Evolutionary conservation across 495 filamentous ascomycete genomes (phyloP), one percentile per base, ranked within the genome.

Genomic region (Aspergillus nanangensis): DNA sequence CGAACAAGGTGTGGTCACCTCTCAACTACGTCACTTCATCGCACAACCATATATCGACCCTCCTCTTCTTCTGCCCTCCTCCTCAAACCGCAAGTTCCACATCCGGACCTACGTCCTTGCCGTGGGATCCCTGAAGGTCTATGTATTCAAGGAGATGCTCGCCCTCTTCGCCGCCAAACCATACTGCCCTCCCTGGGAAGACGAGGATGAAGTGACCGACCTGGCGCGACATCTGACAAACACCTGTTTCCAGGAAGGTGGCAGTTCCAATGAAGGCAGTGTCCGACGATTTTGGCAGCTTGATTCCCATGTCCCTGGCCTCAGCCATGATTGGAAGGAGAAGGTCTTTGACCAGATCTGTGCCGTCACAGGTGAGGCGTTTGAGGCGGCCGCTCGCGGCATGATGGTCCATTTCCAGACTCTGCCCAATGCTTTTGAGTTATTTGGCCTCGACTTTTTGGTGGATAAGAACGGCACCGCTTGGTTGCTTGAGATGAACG

Each of bases 41-140:
- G 88, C 84, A 3, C 93, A 98, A 64, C 85, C 88, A n/a, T 98
- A 98, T 64, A 91, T 96, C 60, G 79, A 94, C 62, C 87, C 84
- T 3, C 91, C 92, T 2, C 80, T 98, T 3, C 75, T 96, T 2
- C 72, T 96, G 3, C 71, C 79, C 0, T 72, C 68, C n/a, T 66
- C 62, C 32, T 72, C 76, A n/a, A 69, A 73, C 45, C 78, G 82
- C 25, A 98, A 98, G 68, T 98, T 98, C 74, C 93, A 98, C 66
- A 88, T 98, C 55, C 77, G 93, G 19, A 84, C 84, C 2, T 98
- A 98, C 58, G 88, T 93, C 41, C 79, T 95, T 39, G 83, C 86
- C 33, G 72, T 85, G 1, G 91, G 91, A 5, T 71, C 79, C 2
- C 66, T 98, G 10, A 75, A 81, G 27, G 83, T 95, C 34, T 95